phyloP scores from a whole-genome alignment of 495 filamentous ascomycete species.

The Lentithecium fluviatile region DNA sequence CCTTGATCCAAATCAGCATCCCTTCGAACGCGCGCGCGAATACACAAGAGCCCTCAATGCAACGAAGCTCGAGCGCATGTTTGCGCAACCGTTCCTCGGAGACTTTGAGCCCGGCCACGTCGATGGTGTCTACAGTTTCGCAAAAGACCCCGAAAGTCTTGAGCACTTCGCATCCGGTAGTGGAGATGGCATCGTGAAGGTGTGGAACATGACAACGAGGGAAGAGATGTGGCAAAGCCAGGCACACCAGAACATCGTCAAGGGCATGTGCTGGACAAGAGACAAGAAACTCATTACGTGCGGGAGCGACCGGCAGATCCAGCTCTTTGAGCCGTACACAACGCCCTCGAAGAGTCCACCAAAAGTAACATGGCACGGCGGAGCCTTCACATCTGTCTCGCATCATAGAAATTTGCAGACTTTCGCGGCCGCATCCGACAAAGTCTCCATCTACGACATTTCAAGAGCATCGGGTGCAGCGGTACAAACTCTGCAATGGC shows the following conservation, averaged over 20 bases:
- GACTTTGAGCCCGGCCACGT: conserved; percentile 90
- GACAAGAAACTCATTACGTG: conserved; percentile 87
- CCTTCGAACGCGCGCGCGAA: conserved; percentile 91
- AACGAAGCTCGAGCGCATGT: conserved; percentile 92
- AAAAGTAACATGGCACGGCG: conserved; percentile 77
- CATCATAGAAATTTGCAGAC: conserved; percentile 70
- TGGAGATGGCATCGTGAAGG: conserved; percentile 71
- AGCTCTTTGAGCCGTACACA: conserved; percentile 87
- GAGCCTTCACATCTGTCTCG: conserved; percentile 79
- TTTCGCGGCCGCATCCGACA: conserved; percentile 72
- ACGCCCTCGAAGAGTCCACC: conserved; percentile 62
- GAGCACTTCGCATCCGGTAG: conserved; percentile 45
- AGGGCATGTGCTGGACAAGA: conserved; percentile 82
- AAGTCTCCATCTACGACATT: conserved; percentile 85
- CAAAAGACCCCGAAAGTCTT: conserved; percentile 45
- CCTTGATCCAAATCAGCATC: conserved; percentile 87
- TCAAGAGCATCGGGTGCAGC: conserved; percentile 68
- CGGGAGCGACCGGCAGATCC: conserved; percentile 80
- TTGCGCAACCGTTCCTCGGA: conserved; percentile 86
- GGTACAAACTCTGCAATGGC: conserved; percentile 80
- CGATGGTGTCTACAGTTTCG: conserved; percentile 69
- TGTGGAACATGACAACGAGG: conserved; percentile 81
- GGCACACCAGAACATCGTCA: conserved; percentile 86
- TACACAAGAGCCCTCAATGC: conserved; percentile 88
- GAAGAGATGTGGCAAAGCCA: conserved; percentile 78